Evolutionary conservation across 2,329 filamentous ascomycete genomes (phyloP).

Genomic region (Penicillium sp.): DNA sequence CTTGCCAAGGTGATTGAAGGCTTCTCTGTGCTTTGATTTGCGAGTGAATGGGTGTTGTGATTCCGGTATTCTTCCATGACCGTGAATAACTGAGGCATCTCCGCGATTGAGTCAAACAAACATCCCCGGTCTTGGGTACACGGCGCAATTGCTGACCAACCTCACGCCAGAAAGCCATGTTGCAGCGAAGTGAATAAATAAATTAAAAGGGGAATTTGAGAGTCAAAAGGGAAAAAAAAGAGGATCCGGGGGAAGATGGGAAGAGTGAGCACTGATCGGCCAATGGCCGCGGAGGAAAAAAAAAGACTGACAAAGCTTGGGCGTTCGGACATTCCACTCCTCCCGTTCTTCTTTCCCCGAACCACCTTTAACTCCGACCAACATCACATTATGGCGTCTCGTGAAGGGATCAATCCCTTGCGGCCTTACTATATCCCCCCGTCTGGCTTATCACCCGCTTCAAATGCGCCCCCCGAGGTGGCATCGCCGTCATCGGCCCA

Average conservation of each 20-base stretch:
- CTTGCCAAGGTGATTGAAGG: constrained; percentile 19
- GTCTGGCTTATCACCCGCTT: constrained; percentile 56
- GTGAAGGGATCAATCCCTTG: constrained; percentile 58
- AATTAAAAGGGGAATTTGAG: constrained; percentile 6
- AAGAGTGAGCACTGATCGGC: constrained; percentile 15
- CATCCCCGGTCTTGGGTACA: constrained; percentile 59
- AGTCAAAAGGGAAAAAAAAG: constrained; percentile 19
- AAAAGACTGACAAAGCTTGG: constrained; percentile 27
- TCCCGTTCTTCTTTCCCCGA: constrained; percentile 21
- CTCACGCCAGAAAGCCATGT: constrained; percentile 38
- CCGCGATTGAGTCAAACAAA: constrained; percentile 30
- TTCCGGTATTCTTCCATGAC: constrained; percentile 20
- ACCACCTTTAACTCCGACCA: constrained; percentile 15
- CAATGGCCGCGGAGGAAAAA: constrained; percentile 27
- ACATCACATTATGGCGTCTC: constrained; percentile 45
- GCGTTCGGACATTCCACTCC: constrained; percentile 19
- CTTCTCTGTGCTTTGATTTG: constrained; percentile 14
- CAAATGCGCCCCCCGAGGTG: constrained; percentile 33
- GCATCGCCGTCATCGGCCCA: constrained; percentile 46
- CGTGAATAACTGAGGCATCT: constrained; percentile 30
- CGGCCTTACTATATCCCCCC: constrained; percentile 65
- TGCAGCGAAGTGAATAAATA: constrained; percentile 8
- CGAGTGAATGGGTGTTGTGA: constrained; percentile 15
- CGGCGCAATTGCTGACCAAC: constrained; percentile 35
- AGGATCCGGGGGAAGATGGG: constrained; percentile 24